Evolutionary conservation across 2,329 filamentous ascomycete genomes (phyloP).

Genomic region (Xylariaceae sp.): DNA sequence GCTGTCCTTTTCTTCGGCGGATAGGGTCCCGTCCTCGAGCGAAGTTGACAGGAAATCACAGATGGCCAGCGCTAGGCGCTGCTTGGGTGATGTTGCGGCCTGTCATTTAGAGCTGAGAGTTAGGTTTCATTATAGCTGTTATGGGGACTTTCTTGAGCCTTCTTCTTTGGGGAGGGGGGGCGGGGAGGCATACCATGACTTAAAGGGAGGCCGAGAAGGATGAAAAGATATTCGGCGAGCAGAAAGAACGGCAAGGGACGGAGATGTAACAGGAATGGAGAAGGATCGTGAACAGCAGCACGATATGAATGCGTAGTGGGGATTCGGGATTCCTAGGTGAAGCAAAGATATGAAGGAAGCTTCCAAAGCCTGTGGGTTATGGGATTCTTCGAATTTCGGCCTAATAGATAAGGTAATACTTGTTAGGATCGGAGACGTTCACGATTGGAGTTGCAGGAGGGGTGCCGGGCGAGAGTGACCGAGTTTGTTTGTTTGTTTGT

Average conservation of each 20-base stretch:
- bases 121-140: not conserved
- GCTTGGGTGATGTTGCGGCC: conserved; percentile 52
- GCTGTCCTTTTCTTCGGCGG: conserved; percentile 83
- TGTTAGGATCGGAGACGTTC: not conserved
- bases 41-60: conserved; percentile 90
- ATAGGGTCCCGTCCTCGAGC: conserved; percentile 80
- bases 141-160: not conserved
- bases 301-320: not conserved
- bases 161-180: not conserved
- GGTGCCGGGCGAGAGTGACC: not conserved
- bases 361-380: not conserved
- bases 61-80: conserved; percentile 94
- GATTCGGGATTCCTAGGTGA: not conserved
- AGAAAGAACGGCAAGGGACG: not conserved
- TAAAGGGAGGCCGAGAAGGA: not conserved
- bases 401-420: not conserved
- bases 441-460: not conserved
- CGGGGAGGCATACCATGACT: not conserved
- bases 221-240: too few relatives aligned
- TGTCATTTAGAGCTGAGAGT: conserved; percentile 16
- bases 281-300: not conserved
- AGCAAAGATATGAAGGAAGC: not conserved
- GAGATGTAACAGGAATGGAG: not conserved
- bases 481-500: too few relatives aligned
- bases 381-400: not conserved